Evolutionary conservation across 1,284 basidiomycete genomes (phyloP).

Genomic region (Vanrija sp.): DNA sequence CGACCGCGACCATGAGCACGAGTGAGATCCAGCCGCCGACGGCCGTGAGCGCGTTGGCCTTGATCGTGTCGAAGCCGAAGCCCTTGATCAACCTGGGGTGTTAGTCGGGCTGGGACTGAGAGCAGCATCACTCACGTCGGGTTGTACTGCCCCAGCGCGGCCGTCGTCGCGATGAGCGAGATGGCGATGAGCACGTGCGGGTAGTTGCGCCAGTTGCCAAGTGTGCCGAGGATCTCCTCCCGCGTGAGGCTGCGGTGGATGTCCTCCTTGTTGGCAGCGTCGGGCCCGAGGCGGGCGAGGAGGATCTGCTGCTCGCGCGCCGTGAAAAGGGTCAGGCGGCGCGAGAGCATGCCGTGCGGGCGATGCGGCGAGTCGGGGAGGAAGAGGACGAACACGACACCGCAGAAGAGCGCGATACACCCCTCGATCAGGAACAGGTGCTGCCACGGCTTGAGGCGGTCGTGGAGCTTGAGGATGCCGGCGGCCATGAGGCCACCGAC

Average conservation of each 20-base stretch:
- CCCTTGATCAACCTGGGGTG: constrained; percentile 28
- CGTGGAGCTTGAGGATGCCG: constrained; percentile 11
- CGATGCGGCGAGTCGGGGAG: constrained; percentile 22
- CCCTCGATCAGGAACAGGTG: constrained; percentile 18
- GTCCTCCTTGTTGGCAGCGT: constrained; percentile 27
- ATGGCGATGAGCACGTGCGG: constrained; percentile 36
- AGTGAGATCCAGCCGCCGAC: constrained; percentile 25
- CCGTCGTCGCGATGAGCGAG: constrained; percentile 19
- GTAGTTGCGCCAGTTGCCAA: constrained; percentile 30
- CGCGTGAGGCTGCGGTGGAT: constrained; percentile 3
- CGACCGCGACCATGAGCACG: constrained; percentile 13
- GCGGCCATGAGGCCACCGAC: constrained; percentile 17
- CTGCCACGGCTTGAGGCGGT: constrained; percentile 7
- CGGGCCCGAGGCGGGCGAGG: constrained; percentile 21
- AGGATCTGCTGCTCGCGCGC: constrained; percentile 32
- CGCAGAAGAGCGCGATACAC: constrained; percentile 20
- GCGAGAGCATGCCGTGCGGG: constrained; percentile 23
- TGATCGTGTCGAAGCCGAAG: constrained; percentile 47
- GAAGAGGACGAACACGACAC: constrained; percentile 18
- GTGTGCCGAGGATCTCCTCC: constrained; percentile 22
- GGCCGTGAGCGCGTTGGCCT: constrained; percentile 30
- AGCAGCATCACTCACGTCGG: neutral
- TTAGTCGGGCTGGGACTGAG: neutral
- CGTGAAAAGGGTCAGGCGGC: constrained; percentile 19
- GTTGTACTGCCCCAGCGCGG: constrained; percentile 18